A percentile compares a stretch with the other conserved stretches of the same genome.
Conservation (phyloP, 805 yeast species). For the Candida ascalaphidarum region DNA sequence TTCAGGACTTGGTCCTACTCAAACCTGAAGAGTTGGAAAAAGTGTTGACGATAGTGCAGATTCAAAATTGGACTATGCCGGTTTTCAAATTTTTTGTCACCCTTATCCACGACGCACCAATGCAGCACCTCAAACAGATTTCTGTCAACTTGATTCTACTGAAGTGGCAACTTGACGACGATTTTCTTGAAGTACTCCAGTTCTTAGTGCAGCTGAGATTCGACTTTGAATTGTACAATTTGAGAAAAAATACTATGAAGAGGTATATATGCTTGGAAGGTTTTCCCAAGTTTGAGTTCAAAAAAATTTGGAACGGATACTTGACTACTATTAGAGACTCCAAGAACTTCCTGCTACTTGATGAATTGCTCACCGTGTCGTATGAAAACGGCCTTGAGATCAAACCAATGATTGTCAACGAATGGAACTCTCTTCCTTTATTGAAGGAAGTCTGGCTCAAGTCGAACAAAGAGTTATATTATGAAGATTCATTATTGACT, state of each 20-base stretch:
- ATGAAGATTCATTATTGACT: too few relatives aligned
- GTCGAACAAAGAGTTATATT: conserved; percentile 2
- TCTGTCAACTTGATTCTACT: conserved; percentile 11
- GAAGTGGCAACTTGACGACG: conserved; percentile 9
- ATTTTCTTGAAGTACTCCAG: conserved; percentile 10
- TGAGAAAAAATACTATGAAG: conserved; percentile 9
- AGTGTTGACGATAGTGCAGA: conserved; percentile 10
- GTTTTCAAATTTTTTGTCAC: conserved; percentile 22
- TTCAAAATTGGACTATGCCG: conserved; percentile 21
- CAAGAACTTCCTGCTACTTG: conserved; percentile 9
- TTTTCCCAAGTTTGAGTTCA: conserved; percentile 7
- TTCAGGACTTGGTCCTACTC: conserved; percentile 23
- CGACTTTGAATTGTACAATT: conserved; percentile 15
- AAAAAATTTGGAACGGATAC: conserved; percentile 11
- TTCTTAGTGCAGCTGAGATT: conserved; percentile 17
- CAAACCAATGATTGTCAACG: conserved; percentile 6
- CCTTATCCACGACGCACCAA: conserved; percentile 29
- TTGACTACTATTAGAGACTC: conserved; percentile 6
- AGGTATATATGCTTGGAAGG: conserved; percentile 6
- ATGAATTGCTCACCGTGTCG: conserved; percentile 9
- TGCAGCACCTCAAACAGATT: conserved; percentile 15
- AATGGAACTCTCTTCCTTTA: conserved; percentile 15
- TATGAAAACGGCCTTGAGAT: conserved; percentile 9
- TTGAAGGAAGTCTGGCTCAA: conserved; percentile 9
- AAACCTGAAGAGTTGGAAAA: conserved; percentile 17